Evolutionary conservation across 2,329 filamentous ascomycete genomes (phyloP).

Genomic region (Scleromitrula shiraiana): DNA sequence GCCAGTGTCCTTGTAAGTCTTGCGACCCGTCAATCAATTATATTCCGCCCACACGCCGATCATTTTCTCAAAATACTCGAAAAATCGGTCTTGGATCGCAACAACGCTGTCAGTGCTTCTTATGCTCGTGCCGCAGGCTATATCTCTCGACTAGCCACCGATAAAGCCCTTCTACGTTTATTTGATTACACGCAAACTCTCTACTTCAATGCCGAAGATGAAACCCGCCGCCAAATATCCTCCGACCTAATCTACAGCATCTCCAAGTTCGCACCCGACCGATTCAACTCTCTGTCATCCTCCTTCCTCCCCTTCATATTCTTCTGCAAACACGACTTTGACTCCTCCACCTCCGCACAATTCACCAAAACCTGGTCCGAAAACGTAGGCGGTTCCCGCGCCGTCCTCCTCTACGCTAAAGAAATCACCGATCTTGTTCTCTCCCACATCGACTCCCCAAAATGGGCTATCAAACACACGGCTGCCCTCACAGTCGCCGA

Average conservation of each 20-base stretch:
- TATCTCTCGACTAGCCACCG: slow-evolving; percentile 54
- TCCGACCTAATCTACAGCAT: slow-evolving; percentile 78
- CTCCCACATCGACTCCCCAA: slow-evolving; percentile 64
- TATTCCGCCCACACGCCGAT: slow-evolving; percentile 69
- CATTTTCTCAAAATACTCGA: slow-evolving; percentile 70
- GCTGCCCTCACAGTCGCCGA: slow-evolving; percentile 75
- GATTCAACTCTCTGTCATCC: slow-evolving; percentile 69
- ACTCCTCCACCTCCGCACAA: slow-evolving; percentile 70
- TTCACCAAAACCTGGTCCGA: slow-evolving; percentile 84
- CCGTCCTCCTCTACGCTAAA: slow-evolving; percentile 72
- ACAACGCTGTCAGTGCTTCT: slow-evolving; percentile 84
- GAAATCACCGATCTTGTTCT: slow-evolving; percentile 70
- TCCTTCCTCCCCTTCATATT: slow-evolving; percentile 80
- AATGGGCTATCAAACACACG: slow-evolving; percentile 87
- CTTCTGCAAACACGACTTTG: slow-evolving; percentile 75
- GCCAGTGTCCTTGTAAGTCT: slow-evolving; percentile 77
- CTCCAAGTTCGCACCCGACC: slow-evolving; percentile 80
- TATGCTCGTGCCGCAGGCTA: slow-evolving; percentile 87
- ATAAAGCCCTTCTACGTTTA: slow-evolving; percentile 43
- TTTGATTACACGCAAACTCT: slow-evolving; percentile 51
- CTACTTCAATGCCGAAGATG: slow-evolving; percentile 78
- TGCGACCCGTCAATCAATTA: slow-evolving; percentile 66
- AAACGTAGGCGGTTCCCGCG: slow-evolving; percentile 76
- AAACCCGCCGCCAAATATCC: slow-evolving; percentile 63
- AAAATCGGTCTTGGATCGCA: slow-evolving; percentile 79